A percentile compares a stretch with the other conserved stretches of the same genome.
These are phyloP conservation scores for Paramecium caudatum DNA, from an alignment of 73 alveolate genomes.

Conservation along the genomic window DNA sequence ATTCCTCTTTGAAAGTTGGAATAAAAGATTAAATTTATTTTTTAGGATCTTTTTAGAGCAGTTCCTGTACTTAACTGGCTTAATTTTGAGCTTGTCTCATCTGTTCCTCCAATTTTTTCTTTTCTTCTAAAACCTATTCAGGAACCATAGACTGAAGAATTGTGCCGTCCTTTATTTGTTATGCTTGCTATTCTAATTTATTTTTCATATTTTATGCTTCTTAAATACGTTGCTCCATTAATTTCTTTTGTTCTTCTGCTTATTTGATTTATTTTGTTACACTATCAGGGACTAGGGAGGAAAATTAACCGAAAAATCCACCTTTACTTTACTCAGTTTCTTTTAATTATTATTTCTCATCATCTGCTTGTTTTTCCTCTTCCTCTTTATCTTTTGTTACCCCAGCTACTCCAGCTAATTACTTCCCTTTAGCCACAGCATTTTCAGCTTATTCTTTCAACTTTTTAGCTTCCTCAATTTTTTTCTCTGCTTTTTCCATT, in stretches of 20 bases:
- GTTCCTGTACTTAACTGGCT: no score
- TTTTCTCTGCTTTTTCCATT: slow-evolving; percentile 26
- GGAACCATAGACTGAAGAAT: no score
- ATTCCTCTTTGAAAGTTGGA: no score
- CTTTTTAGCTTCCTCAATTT: not conserved
- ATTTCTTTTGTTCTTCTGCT: slow-evolving; percentile 7
- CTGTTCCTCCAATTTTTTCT: not conserved
- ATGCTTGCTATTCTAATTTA: not conserved
- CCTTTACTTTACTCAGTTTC: not conserved
- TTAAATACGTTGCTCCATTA: not conserved
- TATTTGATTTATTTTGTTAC: not conserved
- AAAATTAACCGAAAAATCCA: not conserved
- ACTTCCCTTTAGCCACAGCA: not conserved
- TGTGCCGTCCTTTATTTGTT: not conserved
- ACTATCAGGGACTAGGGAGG: slow-evolving; percentile 7
- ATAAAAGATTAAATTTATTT: no score
- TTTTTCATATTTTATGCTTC: slow-evolving; percentile 5
- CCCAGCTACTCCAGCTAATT: not conserved
- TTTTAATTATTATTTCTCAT: not conserved
- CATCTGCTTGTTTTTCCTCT: not conserved
- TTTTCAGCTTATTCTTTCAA: slow-evolving; percentile 17
- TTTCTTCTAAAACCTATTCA: not conserved
- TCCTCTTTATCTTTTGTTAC: not conserved
- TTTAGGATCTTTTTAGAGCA: no score
- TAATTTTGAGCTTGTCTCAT: not conserved